Conservation (phyloP, 805 yeast species). For the Candida saitoana region DNA sequence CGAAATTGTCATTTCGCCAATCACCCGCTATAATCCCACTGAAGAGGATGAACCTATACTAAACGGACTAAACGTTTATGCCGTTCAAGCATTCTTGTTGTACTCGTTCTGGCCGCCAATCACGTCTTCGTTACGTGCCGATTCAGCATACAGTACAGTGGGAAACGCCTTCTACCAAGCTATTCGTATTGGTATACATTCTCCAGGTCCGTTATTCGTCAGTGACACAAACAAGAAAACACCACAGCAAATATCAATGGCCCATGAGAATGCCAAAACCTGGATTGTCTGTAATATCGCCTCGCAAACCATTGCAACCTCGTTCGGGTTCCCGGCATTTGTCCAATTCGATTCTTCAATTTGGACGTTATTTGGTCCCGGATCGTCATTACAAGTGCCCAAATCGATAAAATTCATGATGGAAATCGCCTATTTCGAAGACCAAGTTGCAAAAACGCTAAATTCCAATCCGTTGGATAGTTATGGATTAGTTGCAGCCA, state of each 20-base stretch:
- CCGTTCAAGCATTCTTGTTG: slow-evolving; percentile 87
- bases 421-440: slow-evolving; percentile 80
- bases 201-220: slow-evolving; percentile 33
- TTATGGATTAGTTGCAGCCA: slow-evolving; percentile 58
- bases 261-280: slow-evolving; percentile 78
- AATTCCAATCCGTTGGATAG: slow-evolving; percentile 67
- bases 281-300: slow-evolving; percentile 94
- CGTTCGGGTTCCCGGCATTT: slow-evolving; percentile 93
- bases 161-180: slow-evolving; percentile 94
- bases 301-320: slow-evolving; percentile 83
- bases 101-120: slow-evolving; percentile 96
- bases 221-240: slow-evolving; percentile 47
- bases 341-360: slow-evolving; percentile 77
- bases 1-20: slow-evolving; percentile 86
- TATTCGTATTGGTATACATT: slow-evolving; percentile 83
- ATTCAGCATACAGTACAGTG: slow-evolving; percentile 91
- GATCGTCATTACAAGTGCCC: slow-evolving; percentile 47
- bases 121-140: slow-evolving; percentile 91
- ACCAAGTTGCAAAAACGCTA: slow-evolving; percentile 74
- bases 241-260: slow-evolving; percentile 42
- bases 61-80: slow-evolving; percentile 86
- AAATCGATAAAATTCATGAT: slow-evolving; percentile 67
- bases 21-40: slow-evolving; percentile 75
- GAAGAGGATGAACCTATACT: slow-evolving; percentile 77
- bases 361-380: slow-evolving; percentile 48